Base-by-base conservation (phyloP, 139 green algal genomes). In the Micractinium conductrix region DNA sequence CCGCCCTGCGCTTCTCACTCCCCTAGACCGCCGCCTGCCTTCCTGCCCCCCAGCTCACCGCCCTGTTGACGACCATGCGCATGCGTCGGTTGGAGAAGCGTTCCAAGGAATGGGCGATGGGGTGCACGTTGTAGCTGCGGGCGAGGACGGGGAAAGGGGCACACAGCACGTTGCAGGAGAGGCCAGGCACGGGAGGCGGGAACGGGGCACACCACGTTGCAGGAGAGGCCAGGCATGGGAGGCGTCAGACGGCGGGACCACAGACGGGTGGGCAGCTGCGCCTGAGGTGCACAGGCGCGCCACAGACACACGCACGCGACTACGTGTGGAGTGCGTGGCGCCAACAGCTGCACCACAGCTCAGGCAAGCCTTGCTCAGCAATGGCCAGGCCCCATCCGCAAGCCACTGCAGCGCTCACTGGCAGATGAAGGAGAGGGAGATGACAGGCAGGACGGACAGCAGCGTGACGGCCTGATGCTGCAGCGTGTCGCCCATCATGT, bases 111-210 rank as follows among this genome's bases (percentile, higher is more conserved):
- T 78, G 79, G 2, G 74, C 86, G 42, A 89, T 69, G 53, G 86
- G 86, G 71, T 86, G 86, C 50, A 89, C 60, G 62, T 89, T 89
- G 78, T 89, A 89, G 80, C 76, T 82, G 74, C 74, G 22, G 28
- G 53, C 9, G 7, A 8, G 45, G 44, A 30, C 4, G 44, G 67
- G 16, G 45, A 1, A 24, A 63, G 44, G 44, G n/a, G 44, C 28
- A 26, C 12, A 24, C 24, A 58, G 40, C 40, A 45, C n/a, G n/a
- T n/a, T n/a, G n/a, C n/a, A 6, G 58, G 33, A 73, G 12, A 44
- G 65, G 65, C 33, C 33, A 26, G 67, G 67, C 33, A 74, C 16
- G 35, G 14, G 4, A 74, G 35, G 10, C 35, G 9, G 9, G 67
- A 33, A 33, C 26, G 28, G 8, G 60, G n/a, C 12, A 24, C 24